Base-by-base conservation (phyloP, 78 protist species). In the Chrysochromulina tobinii region DNA sequence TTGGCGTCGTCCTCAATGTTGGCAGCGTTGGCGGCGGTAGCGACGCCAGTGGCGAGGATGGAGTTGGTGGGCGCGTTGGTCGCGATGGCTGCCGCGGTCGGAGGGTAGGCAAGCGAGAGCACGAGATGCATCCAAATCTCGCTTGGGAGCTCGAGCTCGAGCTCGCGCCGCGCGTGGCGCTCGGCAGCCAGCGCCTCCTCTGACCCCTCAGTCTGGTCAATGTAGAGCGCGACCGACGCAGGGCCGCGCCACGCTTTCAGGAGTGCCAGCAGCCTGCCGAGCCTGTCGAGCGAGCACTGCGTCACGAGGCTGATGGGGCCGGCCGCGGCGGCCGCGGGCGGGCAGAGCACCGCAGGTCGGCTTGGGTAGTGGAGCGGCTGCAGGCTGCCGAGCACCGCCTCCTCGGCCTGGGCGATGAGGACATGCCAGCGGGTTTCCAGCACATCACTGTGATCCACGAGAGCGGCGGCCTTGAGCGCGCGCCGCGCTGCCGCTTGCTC, bases 221-320 rank as follows among this genome's bases (percentile, higher is more conserved):
- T 1, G 58, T 90, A 79, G 9, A 90, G 17, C 51, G 92, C 92
- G 25, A 18, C 88, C 9, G 88, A 79, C 25, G 61, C 25, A 1
- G 88, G 83, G 11, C 92, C 92, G 17, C 57, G 25, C 92, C 92
- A 90, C 59, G 64, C 53, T 4, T 5, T 15, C 15, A 59, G 61
- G 77, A 9, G 64, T 7, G 61, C 84, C 20, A 0, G 7, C 48
- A 90, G 84, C n/a, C 88, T n/a, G 53, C 27, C 27, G n/a, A 90
- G 79, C 51, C 92, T 17, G 88, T 90, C 92, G 72, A 79, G 7
- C n/a, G 87, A 73, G 54, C 92, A 81, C 81, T 90, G 92, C 50
- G 92, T 90, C 67, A 51, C 66, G 14, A 90, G 77, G 54, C 83
- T 79, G 51, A 90, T 57, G 58, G 14, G 27, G 27, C 72, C n/a